A percentile compares a stretch with the other conserved stretches of the same genome.
These are phyloP conservation scores for Rubia peregrina DNA, from an alignment of 305 asterid genomes.

Conservation along the genomic window DNA sequence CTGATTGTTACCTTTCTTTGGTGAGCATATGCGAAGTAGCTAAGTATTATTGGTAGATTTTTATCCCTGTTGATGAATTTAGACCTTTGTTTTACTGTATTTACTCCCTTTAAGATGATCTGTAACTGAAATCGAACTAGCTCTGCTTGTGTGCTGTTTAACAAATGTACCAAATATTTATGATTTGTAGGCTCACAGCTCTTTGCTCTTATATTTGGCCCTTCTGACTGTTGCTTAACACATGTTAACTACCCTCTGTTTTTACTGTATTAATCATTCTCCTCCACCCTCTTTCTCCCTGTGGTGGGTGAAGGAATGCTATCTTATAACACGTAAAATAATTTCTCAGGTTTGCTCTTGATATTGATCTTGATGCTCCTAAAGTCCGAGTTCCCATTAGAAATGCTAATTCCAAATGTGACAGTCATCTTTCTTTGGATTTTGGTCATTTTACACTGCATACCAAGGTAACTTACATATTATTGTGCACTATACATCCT, in stretches of 20 bases:
- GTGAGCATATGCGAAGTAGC: background rate
- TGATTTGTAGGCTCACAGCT: background rate
- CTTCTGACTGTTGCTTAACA: background rate
- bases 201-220: background rate
- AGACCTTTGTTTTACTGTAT: background rate
- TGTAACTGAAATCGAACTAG: background rate
- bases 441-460: slow-evolving; percentile 89
- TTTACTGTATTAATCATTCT: slow-evolving; percentile 1
- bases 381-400: slow-evolving; percentile 90
- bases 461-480: slow-evolving; percentile 61
- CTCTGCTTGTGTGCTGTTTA: background rate
- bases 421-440: slow-evolving; percentile 79
- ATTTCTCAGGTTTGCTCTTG: slow-evolving; percentile 80
- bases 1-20: background rate
- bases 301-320: background rate
- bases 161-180: too few relatives aligned
- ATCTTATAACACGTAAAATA: slow-evolving; percentile 16
- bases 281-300: background rate
- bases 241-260: background rate
- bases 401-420: slow-evolving; percentile 40
- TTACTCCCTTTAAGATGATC: background rate
- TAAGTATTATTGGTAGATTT: background rate
- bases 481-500: slow-evolving; percentile 16
- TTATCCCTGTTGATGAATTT: background rate
- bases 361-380: slow-evolving; percentile 99